Conservation (phyloP, 495 filamentous ascomycete species). For the Hypoxylon intermedium region DNA sequence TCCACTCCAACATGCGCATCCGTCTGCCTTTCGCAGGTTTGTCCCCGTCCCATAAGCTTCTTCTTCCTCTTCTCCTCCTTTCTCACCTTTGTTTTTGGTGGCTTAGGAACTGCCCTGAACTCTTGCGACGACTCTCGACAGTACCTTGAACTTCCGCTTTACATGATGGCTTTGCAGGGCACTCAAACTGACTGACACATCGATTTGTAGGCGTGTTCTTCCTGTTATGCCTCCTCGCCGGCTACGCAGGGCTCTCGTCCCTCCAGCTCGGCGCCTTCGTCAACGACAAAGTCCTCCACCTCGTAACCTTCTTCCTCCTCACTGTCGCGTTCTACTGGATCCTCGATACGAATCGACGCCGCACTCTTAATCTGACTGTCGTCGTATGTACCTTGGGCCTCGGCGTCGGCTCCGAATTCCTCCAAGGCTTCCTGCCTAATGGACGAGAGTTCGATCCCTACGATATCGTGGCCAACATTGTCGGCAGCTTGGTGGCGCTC, state of each 20-base stretch:
- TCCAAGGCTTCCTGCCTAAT: constrained; percentile 83
- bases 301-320: constrained; percentile 86
- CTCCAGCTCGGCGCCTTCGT: constrained; percentile 59
- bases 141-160: too few species aligned
- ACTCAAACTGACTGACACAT: neutral
- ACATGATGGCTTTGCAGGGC: too few species aligned
- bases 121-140: constrained; percentile 7
- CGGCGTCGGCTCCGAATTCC: constrained; percentile 82
- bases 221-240: constrained; percentile 75
- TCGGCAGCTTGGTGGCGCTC: constrained; percentile 75
- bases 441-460: constrained; percentile 81
- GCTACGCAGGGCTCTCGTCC: constrained; percentile 76
- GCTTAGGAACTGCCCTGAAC: neutral
- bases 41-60: constrained; percentile 1
- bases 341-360: constrained; percentile 84
- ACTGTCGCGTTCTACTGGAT: constrained; percentile 96
- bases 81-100: neutral
- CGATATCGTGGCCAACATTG: constrained; percentile 86
- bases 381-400: constrained; percentile 75
- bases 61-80: constrained; percentile 9
- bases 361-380: constrained; percentile 84
- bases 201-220: constrained; percentile 70
- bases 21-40: constrained; percentile 68
- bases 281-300: constrained; percentile 91
- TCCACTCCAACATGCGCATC: constrained; percentile 43